Percentiles rank a stretch among this genome's conserved stretches.
phyloP scores from a whole-genome alignment of 2,329 filamentous ascomycete species.

The Metarhizium guizhouense region DNA sequence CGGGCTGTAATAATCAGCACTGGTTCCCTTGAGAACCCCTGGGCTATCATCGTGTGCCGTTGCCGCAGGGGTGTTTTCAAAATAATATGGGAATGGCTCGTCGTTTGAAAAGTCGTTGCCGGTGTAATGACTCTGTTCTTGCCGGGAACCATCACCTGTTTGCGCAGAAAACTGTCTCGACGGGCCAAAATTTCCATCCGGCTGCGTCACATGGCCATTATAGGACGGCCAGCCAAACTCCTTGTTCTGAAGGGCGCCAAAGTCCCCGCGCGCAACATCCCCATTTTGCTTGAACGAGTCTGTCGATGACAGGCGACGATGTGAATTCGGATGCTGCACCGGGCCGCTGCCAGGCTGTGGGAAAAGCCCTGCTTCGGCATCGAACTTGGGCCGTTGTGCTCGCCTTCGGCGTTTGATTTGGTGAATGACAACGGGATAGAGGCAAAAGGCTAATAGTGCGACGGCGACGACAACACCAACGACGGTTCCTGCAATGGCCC shows the following conservation, averaged over 20 bases:
- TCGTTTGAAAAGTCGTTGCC: slow-evolving; percentile 6
- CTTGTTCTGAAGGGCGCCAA: slow-evolving; percentile 13
- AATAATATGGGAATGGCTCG: slow-evolving; percentile 9
- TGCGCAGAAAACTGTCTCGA: background rate
- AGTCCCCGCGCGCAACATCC: slow-evolving; percentile 18
- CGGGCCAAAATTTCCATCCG: background rate
- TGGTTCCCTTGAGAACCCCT: slow-evolving; percentile 25
- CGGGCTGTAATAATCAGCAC: slow-evolving; percentile 32
- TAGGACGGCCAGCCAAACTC: slow-evolving; percentile 16
- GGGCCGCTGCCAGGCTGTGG: slow-evolving; percentile 8
- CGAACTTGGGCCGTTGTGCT: slow-evolving; percentile 12
- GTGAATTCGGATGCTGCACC: slow-evolving; percentile 10
- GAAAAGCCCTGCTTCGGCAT: slow-evolving; percentile 21
- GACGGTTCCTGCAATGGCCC: slow-evolving; percentile 28
- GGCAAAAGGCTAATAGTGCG: slow-evolving; percentile 25
- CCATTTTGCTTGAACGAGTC: slow-evolving; percentile 25
- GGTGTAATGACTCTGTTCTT: background rate
- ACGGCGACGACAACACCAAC: slow-evolving; percentile 26
- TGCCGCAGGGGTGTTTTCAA: slow-evolving; percentile 20
- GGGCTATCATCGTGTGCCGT: slow-evolving; percentile 17
- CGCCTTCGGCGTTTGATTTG: slow-evolving; percentile 19
- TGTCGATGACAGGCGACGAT: slow-evolving; percentile 26
- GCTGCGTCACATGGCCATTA: slow-evolving; percentile 6
- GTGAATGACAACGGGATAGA: slow-evolving; percentile 30
- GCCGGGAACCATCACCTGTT: background rate